Percentiles rank a stretch among this genome's conserved stretches.
These are phyloP conservation scores for Paraconiothyrium brasiliense DNA, from an alignment of 2,329 filamentous ascomycete genomes.

Conservation along the genomic window DNA sequence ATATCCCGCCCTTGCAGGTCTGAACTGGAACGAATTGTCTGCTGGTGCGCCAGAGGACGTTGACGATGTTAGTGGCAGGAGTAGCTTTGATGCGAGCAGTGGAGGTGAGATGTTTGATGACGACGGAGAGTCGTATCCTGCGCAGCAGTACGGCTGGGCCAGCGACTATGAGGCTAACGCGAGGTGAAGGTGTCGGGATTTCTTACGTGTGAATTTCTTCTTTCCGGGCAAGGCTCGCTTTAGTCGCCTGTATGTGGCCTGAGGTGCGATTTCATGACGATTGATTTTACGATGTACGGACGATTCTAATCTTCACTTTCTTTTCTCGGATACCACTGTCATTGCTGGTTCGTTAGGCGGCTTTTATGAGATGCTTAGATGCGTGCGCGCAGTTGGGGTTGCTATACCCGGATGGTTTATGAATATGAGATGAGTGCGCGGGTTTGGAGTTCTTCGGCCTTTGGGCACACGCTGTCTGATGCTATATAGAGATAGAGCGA, in stretches of 20 bases:
- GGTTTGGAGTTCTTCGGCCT: neutral
- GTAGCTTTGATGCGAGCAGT: slow-evolving; percentile 79
- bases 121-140: slow-evolving; percentile 62
- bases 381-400: neutral
- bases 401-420: slow-evolving; percentile 6
- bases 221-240: neutral
- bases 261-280: slow-evolving; percentile 11
- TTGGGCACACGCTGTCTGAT: neutral
- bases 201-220: slow-evolving; percentile 7
- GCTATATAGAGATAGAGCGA: slow-evolving; percentile 5
- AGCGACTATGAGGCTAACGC: slow-evolving; percentile 45
- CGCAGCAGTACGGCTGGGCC: slow-evolving; percentile 46
- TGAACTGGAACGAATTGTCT: slow-evolving; percentile 84
- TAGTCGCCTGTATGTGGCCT: neutral
- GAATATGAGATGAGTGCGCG: neutral
- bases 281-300: slow-evolving; percentile 14
- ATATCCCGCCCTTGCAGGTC: slow-evolving; percentile 88
- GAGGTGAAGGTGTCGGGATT: slow-evolving; percentile 20
- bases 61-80: slow-evolving; percentile 76
- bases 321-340: slow-evolving; percentile 31
- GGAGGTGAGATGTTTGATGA: slow-evolving; percentile 76
- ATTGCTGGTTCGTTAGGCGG: slow-evolving; percentile 21
- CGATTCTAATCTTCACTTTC: slow-evolving; percentile 19
- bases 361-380: neutral
- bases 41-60: slow-evolving; percentile 66